Base-by-base conservation (phyloP, 441 rosid species). In the Jatropha multifida region DNA sequence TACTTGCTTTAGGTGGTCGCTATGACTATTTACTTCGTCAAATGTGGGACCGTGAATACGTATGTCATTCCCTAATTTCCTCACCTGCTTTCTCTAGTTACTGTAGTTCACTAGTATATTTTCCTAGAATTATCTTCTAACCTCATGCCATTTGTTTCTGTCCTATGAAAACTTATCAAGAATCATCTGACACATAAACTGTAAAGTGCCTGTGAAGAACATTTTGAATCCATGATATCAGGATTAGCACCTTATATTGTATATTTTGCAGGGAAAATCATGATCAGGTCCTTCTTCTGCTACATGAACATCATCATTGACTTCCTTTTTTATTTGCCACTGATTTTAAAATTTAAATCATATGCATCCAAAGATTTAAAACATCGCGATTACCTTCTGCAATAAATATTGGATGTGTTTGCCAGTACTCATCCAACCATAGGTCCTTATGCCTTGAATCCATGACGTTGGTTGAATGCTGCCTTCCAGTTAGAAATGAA, bases 1-100 rank as follows among this genome's bases (percentile, higher is more conserved):
- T 93, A 84, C 94, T 95, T 78, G 99, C 98, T 78, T 79, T 88
- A 79, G 99, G 99, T 71, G 99, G 99, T 74, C 93, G 99, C 78
- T 95, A 95, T 83, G 95, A 95, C 75, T 82, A 85, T 85, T 85
- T 95, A 86, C 90, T 93, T 80, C 93, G 83, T 72, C 96, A 88
- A 79, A 86, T 87, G 86, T 92, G 94, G 87, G 90, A 85, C 81
- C 89, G 65, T 73, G 94, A 89, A 82, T 77, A 81, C 75, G 95
- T 92, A 88, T 70, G 96, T 73, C 69, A 60, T 70, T 72, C 56
- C 17, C 68, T 76, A 20, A 49, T 85, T 78, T 74, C 71, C 72
- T 76, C 79, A 32, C 77, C 48, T 26, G 51, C 65, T 61, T 62
- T 78, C 69, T 72, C 70, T 74, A 70, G 27, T 17, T 52, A 4